Evolutionary conservation across 225 moss, liverwort and hornwort genomes (phyloP), one percentile per base, ranked within the genome.

Genomic region (Marchantia polymorpha): DNA sequence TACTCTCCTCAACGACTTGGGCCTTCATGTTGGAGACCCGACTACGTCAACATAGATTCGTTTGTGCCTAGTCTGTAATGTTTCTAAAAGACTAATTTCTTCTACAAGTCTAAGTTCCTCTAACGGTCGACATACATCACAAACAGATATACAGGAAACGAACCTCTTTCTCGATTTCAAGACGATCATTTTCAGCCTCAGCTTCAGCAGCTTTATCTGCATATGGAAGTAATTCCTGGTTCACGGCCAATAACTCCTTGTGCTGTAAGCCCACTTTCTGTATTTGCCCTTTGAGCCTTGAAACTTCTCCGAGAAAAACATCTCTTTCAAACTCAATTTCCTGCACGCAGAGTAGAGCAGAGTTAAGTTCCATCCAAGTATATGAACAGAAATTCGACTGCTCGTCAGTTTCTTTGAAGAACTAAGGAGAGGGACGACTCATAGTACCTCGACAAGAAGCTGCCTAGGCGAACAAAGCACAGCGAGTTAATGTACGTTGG

Each of bases 301-400:
- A 83, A 0, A 97, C 94, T 82, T 97, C 96, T 54, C 90, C 90
- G 8, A 90, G 81, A 39, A 96, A 96, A 61, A 96, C 90, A 69
- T 96, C 94, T 84, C 92, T 88, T 82, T 96, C 96, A 61, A 96
- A 94, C 63, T 96, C 96, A 23, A 94, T 89, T 83, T 96, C 96
- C 96, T 96, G 85, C 75, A 81, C 9, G 64, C 55, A 22, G 10
- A 22, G 2, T 49, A 66, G 10, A 22, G 29, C 52, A 39, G 23
- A 58, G 51, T 74, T 50, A 64, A 53, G 39, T 39, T 39, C 39
- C 39, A 39, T 5, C 5, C 5, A 39, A 39, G 39, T 39, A 39
- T 39, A 39, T 39, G 39, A 39, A 39, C 39, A 39, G 39, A 39
- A 39, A 39, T 39, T 39, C 39, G 5, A 39, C 39, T 39, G 39